phyloP scores from a whole-genome alignment of 257 asterid species.

The Leptodermis oblonga region DNA sequence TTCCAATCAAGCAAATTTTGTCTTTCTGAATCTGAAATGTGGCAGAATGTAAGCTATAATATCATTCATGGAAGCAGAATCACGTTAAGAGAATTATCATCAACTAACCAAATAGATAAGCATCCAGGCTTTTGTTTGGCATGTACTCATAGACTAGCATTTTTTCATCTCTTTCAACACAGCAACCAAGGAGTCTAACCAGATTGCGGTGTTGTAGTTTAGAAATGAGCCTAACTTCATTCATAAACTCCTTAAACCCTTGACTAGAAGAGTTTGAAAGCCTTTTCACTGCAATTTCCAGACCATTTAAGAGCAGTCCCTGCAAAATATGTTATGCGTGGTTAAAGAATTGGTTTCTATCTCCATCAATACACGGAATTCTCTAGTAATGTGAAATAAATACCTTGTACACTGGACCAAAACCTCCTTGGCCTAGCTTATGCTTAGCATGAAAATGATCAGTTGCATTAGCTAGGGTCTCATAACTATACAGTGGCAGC shows the following conservation, averaged over 20 bases:
- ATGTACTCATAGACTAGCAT: slow-evolving; percentile 62
- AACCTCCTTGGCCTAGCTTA: slow-evolving; percentile 65
- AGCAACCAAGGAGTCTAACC: slow-evolving; percentile 48
- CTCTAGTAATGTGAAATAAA: not conserved
- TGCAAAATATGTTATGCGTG: not conserved
- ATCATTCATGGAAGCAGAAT: not conserved
- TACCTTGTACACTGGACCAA: slow-evolving; percentile 67
- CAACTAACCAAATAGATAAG: slow-evolving; percentile 9
- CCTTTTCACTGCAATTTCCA: slow-evolving; percentile 19
- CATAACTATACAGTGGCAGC: slow-evolving; percentile 17
- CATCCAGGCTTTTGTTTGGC: slow-evolving; percentile 38
- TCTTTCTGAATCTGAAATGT: slow-evolving; percentile 13
- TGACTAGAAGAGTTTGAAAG: slow-evolving; percentile 39
- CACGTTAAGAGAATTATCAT: not conserved
- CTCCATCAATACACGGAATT: not conserved
- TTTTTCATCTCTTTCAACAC: slow-evolving; percentile 40
- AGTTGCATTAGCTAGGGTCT: slow-evolving; percentile 44
- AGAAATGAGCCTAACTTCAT: slow-evolving; percentile 45
- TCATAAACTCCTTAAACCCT: slow-evolving; percentile 51
- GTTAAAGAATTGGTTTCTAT: too few relatives aligned
- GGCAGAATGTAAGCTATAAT: not conserved
- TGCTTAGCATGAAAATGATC: slow-evolving; percentile 31
- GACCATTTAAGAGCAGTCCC: slow-evolving; percentile 10
- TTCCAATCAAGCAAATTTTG: slow-evolving; percentile 43
- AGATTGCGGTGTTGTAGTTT: slow-evolving; percentile 50